These are phyloP conservation scores for Colletotrichum nymphaeae DNA, from an alignment of 2,329 filamentous ascomycete genomes.

Conservation along the genomic window DNA sequence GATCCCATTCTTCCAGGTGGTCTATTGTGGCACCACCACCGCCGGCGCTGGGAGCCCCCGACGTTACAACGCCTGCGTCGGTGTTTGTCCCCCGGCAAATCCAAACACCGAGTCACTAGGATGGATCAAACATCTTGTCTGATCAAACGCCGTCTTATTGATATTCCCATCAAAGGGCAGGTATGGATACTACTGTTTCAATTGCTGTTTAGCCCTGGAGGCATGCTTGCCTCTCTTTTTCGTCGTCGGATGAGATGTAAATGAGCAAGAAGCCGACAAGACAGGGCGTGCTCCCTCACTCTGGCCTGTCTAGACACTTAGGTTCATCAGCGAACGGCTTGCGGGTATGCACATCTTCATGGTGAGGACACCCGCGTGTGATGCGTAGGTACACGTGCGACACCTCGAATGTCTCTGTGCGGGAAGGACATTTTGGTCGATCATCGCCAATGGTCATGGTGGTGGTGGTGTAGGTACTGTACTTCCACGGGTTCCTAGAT, in stretches of 20 bases:
- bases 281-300: not conserved
- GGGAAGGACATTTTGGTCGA: not conserved
- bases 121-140: not conserved
- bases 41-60: not conserved
- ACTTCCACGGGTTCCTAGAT: not conserved
- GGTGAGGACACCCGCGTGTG: too few relatives aligned
- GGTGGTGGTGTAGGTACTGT: too few relatives aligned
- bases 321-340: too few relatives aligned
- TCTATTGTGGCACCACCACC: not conserved
- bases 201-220: not conserved
- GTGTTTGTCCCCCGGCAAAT: not conserved
- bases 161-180: not conserved
- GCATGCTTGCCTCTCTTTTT: not conserved
- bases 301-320: not conserved
- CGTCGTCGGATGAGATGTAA: not conserved
- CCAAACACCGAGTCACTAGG: not conserved
- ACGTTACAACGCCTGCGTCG: not conserved
- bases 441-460: not conserved
- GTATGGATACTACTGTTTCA: not conserved
- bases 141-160: not conserved
- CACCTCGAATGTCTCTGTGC: not conserved
- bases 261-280: not conserved
- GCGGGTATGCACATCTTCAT: too few relatives aligned
- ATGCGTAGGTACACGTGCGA: too few relatives aligned
- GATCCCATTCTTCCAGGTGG: not conserved